Conservation (phyloP, 495 filamentous ascomycete species). For the Aspergillus cavernicola region DNA sequence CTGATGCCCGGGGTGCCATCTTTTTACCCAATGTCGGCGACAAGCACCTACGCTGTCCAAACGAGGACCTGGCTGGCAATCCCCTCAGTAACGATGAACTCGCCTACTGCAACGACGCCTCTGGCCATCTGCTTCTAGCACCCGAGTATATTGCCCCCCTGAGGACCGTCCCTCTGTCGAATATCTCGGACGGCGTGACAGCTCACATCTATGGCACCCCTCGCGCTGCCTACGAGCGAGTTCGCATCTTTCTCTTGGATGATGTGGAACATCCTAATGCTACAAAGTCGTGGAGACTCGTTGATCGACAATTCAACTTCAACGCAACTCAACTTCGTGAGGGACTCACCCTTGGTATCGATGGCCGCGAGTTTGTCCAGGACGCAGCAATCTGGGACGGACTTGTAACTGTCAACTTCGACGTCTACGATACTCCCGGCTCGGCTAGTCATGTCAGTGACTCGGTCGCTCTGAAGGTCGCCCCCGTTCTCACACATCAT, state of each 20-base stretch:
- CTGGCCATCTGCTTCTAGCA: slow-evolving; percentile 31
- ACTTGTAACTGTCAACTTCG: background rate
- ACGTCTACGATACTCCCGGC: slow-evolving; percentile 3
- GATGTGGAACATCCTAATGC: background rate
- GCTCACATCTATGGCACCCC: slow-evolving; percentile 2
- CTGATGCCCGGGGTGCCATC: background rate
- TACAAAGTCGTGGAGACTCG: background rate
- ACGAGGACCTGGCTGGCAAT: background rate
- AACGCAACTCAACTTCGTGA: background rate
- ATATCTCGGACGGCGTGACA: background rate
- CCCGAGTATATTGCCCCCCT: slow-evolving; percentile 5
- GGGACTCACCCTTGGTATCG: background rate
- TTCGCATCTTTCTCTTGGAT: slow-evolving; percentile 6
- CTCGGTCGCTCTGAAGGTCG: slow-evolving; percentile 5
- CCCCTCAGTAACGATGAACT: slow-evolving; percentile 8
- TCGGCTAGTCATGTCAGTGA: slow-evolving; percentile 15
- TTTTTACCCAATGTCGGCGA: slow-evolving; percentile 9
- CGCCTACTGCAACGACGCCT: slow-evolving; percentile 38
- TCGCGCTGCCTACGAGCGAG: background rate
- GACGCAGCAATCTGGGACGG: slow-evolving; percentile 2
- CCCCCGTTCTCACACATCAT: slow-evolving; percentile 11
- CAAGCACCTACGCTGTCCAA: slow-evolving; percentile 1
- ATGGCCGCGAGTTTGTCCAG: slow-evolving; percentile 5
- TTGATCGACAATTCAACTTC: slow-evolving; percentile 2
- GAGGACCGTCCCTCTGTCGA: background rate